Conservation (phyloP, 768 basidiomycete species). For the Lentinus brumalis region DNA sequence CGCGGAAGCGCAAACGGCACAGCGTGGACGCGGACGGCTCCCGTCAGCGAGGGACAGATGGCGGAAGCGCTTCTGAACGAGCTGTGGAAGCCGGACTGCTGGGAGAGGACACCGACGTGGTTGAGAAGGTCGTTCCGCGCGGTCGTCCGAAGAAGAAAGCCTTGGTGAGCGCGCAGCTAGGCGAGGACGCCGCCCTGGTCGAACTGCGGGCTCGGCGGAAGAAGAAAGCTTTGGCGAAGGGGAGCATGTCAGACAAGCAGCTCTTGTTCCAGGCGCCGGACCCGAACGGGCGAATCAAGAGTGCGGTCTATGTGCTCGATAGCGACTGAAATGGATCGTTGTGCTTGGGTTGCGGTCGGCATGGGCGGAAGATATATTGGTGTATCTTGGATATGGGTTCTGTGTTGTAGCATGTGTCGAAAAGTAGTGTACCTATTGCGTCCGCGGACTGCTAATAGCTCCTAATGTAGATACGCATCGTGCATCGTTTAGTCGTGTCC, state of each 20-base stretch:
- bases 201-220: background rate
- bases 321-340: slow-evolving; percentile 2
- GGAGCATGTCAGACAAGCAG: slow-evolving; percentile 1
- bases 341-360: background rate
- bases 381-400: background rate
- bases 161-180: background rate
- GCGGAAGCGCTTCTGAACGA: background rate
- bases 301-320: slow-evolving; percentile 22
- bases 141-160: background rate
- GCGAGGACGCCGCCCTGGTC: background rate
- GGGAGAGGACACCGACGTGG: background rate
- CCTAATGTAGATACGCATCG: no score
- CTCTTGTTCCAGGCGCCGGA: slow-evolving; percentile 17
- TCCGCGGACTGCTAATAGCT: no score
- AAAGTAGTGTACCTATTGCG: no score
- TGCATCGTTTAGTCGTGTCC: no score
- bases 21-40: background rate
- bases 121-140: background rate
- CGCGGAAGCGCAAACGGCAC: slow-evolving; percentile 3
- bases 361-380: background rate
- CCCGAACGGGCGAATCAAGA: slow-evolving; percentile 24
- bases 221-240: background rate
- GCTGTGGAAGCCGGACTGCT: background rate
- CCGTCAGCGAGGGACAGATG: no score
- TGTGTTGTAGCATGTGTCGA: no score